A percentile compares a stretch with the other conserved stretches of the same genome.
These are phyloP conservation scores for Phialophora expanda DNA, from an alignment of 2,329 filamentous ascomycete genomes.

Conservation along the genomic window DNA sequence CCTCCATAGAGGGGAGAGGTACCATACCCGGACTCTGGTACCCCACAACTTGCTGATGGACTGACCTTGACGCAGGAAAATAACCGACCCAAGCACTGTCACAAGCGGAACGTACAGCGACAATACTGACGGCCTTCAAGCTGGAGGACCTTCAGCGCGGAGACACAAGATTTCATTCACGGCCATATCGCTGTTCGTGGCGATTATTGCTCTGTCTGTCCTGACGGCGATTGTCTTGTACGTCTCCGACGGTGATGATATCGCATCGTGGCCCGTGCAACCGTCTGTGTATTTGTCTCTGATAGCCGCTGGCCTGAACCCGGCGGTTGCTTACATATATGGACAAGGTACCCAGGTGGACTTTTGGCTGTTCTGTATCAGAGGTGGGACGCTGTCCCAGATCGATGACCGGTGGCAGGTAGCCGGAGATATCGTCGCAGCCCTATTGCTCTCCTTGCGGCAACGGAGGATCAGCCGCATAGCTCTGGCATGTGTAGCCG, in stretches of 20 bases:
- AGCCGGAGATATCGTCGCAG: background rate
- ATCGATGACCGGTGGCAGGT: background rate
- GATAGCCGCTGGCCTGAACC: background rate
- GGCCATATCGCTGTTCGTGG: background rate
- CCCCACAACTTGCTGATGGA: background rate
- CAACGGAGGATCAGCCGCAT: background rate
- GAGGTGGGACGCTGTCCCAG: background rate
- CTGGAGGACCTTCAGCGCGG: background rate
- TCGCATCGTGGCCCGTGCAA: background rate
- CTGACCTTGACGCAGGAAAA: background rate
- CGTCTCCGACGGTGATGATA: background rate
- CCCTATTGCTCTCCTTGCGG: background rate
- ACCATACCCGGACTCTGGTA: background rate
- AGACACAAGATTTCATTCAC: background rate
- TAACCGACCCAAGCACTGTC: background rate
- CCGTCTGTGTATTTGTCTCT: slow-evolving; percentile 5
- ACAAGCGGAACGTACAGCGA: background rate
- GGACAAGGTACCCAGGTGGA: background rate
- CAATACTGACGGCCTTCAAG: background rate
- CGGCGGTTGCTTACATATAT: slow-evolving; percentile 3
- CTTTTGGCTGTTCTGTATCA: slow-evolving; percentile 6
- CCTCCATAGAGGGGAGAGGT: background rate
- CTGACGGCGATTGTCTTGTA: slow-evolving; percentile 1
- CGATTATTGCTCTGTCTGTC: background rate
- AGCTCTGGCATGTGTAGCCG: slow-evolving; percentile 1